Percentiles rank a stretch among this genome's conserved stretches.
Evolutionary conservation across 192 early-diverging fungal species (phyloP).

Genomic region (Coemansia sp.): DNA sequence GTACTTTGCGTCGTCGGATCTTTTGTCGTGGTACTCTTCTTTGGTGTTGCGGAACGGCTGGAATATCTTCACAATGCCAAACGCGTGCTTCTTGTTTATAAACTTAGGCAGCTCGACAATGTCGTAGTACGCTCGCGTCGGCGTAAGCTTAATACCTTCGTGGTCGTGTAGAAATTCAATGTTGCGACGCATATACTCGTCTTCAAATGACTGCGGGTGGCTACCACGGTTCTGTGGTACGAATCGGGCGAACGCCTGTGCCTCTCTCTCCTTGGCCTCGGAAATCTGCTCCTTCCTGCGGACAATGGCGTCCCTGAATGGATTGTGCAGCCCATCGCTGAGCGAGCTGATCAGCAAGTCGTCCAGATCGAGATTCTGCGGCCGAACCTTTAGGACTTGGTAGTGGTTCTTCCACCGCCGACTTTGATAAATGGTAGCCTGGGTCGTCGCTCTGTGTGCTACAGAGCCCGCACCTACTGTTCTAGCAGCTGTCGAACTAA

Average conservation of each 20-base stretch:
- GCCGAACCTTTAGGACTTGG: background rate
- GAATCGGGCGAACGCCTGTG: background rate
- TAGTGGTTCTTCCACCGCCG: slow-evolving; percentile 15
- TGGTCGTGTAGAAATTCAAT: slow-evolving; percentile 14
- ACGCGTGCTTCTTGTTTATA: slow-evolving; percentile 7
- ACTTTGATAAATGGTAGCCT: slow-evolving; percentile 9
- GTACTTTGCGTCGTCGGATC: background rate
- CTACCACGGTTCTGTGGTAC: slow-evolving; percentile 3
- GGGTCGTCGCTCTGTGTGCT: background rate
- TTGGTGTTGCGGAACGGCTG: background rate
- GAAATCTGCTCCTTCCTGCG: background rate
- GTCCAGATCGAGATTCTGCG: slow-evolving; percentile 9
- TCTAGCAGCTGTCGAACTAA: background rate
- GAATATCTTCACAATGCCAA: slow-evolving; percentile 19
- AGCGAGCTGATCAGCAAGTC: background rate
- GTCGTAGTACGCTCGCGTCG: slow-evolving; percentile 18
- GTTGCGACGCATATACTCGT: slow-evolving; percentile 12
- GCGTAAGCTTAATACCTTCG: slow-evolving; percentile 23
- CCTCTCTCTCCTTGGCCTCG: background rate
- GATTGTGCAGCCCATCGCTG: slow-evolving; percentile 32
- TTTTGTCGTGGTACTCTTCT: background rate
- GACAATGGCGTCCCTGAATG: slow-evolving; percentile 12
- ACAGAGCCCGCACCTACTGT: background rate
- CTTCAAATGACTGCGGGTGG: slow-evolving; percentile 18
- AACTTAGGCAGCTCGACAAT: background rate